Conservation (phyloP, 495 filamentous ascomycete species). For the Penicillium goetzii region DNA sequence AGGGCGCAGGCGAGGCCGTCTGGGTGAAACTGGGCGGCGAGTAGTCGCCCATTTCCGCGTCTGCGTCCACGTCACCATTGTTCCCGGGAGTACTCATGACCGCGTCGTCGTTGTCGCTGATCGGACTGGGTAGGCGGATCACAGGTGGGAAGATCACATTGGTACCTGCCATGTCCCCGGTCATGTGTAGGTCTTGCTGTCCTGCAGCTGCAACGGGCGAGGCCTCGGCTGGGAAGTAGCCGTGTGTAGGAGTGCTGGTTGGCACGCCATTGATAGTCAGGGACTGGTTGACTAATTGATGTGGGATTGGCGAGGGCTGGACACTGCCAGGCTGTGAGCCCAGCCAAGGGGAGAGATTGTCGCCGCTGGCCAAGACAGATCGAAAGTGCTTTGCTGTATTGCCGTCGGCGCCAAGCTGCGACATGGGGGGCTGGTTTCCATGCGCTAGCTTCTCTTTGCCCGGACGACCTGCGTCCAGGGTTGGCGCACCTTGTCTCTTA, state of each 20-base stretch:
- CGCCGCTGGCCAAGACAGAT: slow-evolving; percentile 22
- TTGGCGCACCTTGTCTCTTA: slow-evolving; percentile 6
- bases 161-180: slow-evolving; percentile 6
- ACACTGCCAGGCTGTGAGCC: slow-evolving; percentile 38
- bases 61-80: slow-evolving; percentile 22
- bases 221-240: slow-evolving; percentile 20
- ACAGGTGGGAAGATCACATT: not conserved
- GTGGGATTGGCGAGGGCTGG: slow-evolving; percentile 58
- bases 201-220: not conserved
- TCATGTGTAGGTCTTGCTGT: slow-evolving; percentile 2
- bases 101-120: slow-evolving; percentile 67
- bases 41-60: slow-evolving; percentile 30
- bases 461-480: not conserved
- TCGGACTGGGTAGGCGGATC: slow-evolving; percentile 66
- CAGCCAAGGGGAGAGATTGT: slow-evolving; percentile 38
- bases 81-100: slow-evolving; percentile 40
- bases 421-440: slow-evolving; percentile 7
- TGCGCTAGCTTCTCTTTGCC: not conserved
- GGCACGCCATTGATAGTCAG: slow-evolving; percentile 30
- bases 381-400: not conserved
- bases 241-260: slow-evolving; percentile 24
- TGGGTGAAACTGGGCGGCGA: not conserved
- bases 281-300: slow-evolving; percentile 37
- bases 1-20: not conserved
- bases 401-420: slow-evolving; percentile 17